Percentiles rank a stretch among this genome's conserved stretches.
These are phyloP conservation scores for Paramecium sexaurelia DNA, from an alignment of 73 alveolate genomes.

Conservation along the genomic window DNA sequence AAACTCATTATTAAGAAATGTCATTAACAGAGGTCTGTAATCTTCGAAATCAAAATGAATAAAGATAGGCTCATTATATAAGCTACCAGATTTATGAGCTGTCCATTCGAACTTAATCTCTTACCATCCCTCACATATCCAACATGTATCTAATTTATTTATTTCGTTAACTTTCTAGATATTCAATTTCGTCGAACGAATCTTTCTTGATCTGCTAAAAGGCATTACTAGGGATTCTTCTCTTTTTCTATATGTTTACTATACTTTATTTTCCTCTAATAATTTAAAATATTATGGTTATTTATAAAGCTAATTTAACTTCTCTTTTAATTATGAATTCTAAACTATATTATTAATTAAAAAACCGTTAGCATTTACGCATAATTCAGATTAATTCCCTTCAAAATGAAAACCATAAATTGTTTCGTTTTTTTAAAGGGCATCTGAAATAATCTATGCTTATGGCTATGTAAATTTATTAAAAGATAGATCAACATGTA, in stretches of 20 bases:
- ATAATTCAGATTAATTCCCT: constrained; percentile 27
- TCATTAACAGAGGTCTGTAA: constrained; percentile 73
- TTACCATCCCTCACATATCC: constrained; percentile 98
- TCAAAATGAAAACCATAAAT: constrained; percentile 66
- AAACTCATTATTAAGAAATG: constrained; percentile 30
- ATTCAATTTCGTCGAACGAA: neutral
- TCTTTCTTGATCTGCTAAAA: constrained; percentile 22
- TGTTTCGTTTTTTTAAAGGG: constrained; percentile 35
- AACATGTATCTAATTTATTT: constrained; percentile 73
- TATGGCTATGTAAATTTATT: constrained; percentile 34
- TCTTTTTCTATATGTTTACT: neutral
- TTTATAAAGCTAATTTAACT: neutral
- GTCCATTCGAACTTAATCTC: constrained; percentile 86
- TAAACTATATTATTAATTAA: neutral
- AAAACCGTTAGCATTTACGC: constrained; percentile 21
- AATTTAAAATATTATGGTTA: neutral
- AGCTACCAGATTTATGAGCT: constrained; percentile 72
- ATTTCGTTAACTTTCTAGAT: neutral
- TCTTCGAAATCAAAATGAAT: constrained; percentile 82
- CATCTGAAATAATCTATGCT: constrained; percentile 40
- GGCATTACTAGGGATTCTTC: constrained; percentile 58
- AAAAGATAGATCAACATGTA: constrained; percentile 60
- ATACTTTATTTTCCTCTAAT: neutral
- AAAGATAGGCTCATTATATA: constrained; percentile 70
- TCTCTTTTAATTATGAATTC: neutral